Evolutionary conservation across 306 rosid genomes (phyloP).

Genomic region (Sechiopsis laciniata): DNA sequence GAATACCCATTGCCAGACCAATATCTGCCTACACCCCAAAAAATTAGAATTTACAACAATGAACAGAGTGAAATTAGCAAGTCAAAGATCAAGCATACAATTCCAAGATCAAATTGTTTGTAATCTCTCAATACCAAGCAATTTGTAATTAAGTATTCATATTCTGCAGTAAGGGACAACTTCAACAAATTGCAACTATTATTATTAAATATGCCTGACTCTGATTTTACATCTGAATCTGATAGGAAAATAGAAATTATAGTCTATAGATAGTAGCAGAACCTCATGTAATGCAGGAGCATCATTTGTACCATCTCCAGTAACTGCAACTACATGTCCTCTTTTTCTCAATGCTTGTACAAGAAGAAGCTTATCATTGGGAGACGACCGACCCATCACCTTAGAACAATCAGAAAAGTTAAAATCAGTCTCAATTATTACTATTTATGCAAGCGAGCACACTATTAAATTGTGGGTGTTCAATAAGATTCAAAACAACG

Average conservation of each 20-base stretch:
- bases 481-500: conserved; percentile 1
- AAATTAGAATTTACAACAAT: conserved; percentile 7
- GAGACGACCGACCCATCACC: conserved; percentile 97
- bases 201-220: not conserved
- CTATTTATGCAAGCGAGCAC: not conserved
- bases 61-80: not conserved
- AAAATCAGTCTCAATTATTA: conserved; percentile 6
- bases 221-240: not conserved
- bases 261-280: not conserved
- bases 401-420: conserved; percentile 24
- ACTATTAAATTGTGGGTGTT: not conserved
- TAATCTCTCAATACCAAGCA: not conserved
- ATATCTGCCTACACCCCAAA: conserved; percentile 64
- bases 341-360: conserved; percentile 81
- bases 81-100: not conserved
- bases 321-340: conserved; percentile 80
- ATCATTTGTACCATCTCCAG: conserved; percentile 93
- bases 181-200: not conserved
- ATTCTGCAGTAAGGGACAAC: not conserved
- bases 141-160: not conserved
- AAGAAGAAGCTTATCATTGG: conserved; percentile 83
- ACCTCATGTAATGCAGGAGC: conserved; percentile 97
- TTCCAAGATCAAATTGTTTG: conserved; percentile 8
- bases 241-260: not conserved
- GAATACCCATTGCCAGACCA: conserved; percentile 89